Percentiles rank a stretch among this genome's conserved stretches.
Evolutionary conservation across 169 alveolate genomes (phyloP).

Genomic region (Plasmodium gonderi): DNA sequence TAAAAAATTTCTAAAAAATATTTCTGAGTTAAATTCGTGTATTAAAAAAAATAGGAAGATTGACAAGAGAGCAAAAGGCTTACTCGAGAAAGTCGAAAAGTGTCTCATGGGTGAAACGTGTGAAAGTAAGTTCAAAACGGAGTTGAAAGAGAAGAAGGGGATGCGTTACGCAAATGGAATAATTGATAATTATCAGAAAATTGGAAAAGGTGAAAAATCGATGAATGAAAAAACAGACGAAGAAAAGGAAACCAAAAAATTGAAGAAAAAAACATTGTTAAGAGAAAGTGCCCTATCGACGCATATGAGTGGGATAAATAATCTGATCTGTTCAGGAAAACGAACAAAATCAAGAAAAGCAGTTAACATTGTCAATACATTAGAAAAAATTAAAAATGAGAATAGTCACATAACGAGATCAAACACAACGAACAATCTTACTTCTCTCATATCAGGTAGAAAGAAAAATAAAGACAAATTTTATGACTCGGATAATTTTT

Average conservation of each 20-base stretch:
- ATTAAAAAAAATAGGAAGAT: not conserved
- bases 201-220: not conserved
- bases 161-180: not conserved
- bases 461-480: not conserved
- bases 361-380: not conserved
- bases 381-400: not conserved
- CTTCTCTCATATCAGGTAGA: not conserved
- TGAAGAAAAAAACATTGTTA: not conserved
- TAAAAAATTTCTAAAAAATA: conserved; percentile 4
- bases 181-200: not conserved
- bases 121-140: not conserved
- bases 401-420: no score
- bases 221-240: not conserved
- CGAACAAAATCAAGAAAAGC: not conserved
- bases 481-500: not conserved
- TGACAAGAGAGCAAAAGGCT: conserved; percentile 11
- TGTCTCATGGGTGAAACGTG: not conserved
- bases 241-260: not conserved
- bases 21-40: not conserved
- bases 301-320: not conserved
- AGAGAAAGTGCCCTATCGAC: not conserved
- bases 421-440: not conserved
- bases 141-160: not conserved
- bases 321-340: not conserved
- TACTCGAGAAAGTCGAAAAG: conserved; percentile 11